A percentile compares a stretch with the other conserved stretches of the same genome.
Conservation (phyloP, 2,329 filamentous ascomycete species). For the Leptographium lundbergii region DNA sequence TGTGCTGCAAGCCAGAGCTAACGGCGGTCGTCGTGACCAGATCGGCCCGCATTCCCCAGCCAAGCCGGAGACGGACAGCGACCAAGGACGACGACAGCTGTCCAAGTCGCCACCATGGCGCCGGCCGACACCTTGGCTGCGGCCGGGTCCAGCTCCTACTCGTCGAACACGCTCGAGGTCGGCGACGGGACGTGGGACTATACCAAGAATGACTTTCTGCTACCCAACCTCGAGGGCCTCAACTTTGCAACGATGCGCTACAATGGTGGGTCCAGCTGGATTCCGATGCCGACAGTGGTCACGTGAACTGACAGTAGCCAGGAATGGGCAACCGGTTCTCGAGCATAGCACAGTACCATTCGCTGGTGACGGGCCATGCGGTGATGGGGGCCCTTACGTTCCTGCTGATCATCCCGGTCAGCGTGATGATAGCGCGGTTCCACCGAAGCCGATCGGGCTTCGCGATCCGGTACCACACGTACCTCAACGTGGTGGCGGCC, state of each 20-base stretch:
- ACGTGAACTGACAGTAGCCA: conserved; percentile 18
- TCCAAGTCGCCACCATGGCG: conserved; percentile 32
- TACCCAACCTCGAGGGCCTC: conserved; percentile 63
- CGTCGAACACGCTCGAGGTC: conserved; percentile 60
- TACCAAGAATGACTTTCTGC: conserved; percentile 60
- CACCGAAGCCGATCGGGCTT: conserved; percentile 47
- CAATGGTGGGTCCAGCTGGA: conserved; percentile 48
- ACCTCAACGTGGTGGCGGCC: conserved; percentile 58
- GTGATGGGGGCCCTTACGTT: conserved; percentile 62
- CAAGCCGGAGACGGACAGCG: not conserved
- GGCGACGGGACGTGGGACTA: conserved; percentile 80
- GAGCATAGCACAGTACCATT: conserved; percentile 55
- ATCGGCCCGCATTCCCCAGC: not conserved
- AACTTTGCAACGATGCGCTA: conserved; percentile 76
- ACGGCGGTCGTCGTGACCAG: not conserved
- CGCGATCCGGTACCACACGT: conserved; percentile 59
- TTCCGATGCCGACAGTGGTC: too few species aligned
- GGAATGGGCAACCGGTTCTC: conserved; percentile 76
- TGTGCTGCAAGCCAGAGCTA: not conserved
- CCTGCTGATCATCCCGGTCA: conserved; percentile 57
- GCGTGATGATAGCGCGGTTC: conserved; percentile 65
- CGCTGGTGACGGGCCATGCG: conserved; percentile 57
- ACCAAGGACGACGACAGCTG: not conserved
- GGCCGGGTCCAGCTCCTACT: conserved; percentile 60
- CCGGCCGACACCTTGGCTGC: conserved; percentile 49